phyloP scores from a whole-genome alignment of 2,329 filamentous ascomycete species.

The Samsoniella hepiali region DNA sequence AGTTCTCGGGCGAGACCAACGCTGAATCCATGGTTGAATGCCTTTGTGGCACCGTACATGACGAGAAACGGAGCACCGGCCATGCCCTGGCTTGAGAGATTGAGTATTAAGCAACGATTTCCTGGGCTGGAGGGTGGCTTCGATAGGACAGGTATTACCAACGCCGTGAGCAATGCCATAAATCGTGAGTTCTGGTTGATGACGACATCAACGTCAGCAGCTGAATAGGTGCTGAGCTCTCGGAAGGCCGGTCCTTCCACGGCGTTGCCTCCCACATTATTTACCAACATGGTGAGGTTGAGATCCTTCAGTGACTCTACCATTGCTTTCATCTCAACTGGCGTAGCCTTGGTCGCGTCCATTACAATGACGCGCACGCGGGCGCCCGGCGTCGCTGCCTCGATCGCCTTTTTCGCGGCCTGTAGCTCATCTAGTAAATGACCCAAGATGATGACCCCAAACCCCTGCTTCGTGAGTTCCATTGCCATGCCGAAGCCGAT shows the following conservation, averaged over 20 bases:
- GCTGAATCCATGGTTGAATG: slow-evolving; percentile 30
- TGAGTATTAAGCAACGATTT: slow-evolving; percentile 29
- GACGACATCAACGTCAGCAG: not conserved
- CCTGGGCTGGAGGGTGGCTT: slow-evolving; percentile 22
- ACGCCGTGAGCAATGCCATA: not conserved
- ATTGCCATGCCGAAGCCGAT: not conserved
- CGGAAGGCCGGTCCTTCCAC: not conserved
- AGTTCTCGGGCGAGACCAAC: slow-evolving; percentile 28
- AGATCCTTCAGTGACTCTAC: not conserved
- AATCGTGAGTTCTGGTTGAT: not conserved
- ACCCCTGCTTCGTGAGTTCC: not conserved
- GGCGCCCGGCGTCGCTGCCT: slow-evolving; percentile 22
- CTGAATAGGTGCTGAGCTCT: not conserved
- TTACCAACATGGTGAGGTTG: not conserved
- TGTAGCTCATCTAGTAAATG: slow-evolving; percentile 28
- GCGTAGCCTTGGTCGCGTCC: slow-evolving; percentile 25
- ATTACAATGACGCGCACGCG: slow-evolving; percentile 30
- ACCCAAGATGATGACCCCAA: not conserved
- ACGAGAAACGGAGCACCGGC: slow-evolving; percentile 30
- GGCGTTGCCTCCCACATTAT: not conserved
- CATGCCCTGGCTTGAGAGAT: slow-evolving; percentile 27
- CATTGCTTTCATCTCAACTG: not conserved
- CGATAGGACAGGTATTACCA: not conserved
- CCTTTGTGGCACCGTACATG: slow-evolving; percentile 32
- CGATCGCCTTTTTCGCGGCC: slow-evolving; percentile 26